phyloP scores from a whole-genome alignment of 208 protist species.

The Leishmania arabica region DNA sequence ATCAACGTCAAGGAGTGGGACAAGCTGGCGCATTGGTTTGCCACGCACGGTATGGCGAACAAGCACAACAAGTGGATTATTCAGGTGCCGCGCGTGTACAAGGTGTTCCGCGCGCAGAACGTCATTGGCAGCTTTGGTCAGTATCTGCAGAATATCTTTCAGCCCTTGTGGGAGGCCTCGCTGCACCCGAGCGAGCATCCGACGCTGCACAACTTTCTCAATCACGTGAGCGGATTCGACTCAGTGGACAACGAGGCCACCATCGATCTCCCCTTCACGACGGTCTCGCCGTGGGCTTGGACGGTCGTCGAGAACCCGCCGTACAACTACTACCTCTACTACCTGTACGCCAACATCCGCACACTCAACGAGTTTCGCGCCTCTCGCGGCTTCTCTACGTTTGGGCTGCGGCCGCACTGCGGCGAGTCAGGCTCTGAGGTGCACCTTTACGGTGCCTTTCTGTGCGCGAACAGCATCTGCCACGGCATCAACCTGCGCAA shows the following conservation, averaged over 20 bases:
- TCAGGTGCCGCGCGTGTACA: conserved; percentile 97
- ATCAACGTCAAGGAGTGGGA: conserved; percentile 96
- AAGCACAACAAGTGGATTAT: conserved; percentile 98
- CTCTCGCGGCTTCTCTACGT: conserved; percentile 93
- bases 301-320: conserved; percentile 96
- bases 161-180: conserved; percentile 98
- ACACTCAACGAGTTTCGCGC: conserved; percentile 97
- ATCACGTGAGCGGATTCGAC: conserved; percentile 98
- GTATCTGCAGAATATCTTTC: conserved; percentile 98
- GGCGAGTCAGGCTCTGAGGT: conserved; percentile 95
- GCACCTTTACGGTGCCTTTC: conserved; percentile 95
- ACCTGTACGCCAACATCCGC: conserved; percentile 98
- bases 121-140: conserved; percentile 95
- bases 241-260: conserved; percentile 99
- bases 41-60: conserved; percentile 94
- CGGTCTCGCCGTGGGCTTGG: conserved; percentile 94
- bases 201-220: conserved; percentile 96
- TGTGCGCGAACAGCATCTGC: conserved; percentile 96
- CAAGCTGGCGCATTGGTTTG: conserved; percentile 96
- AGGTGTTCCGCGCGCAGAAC: conserved; percentile 90
- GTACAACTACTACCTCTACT: conserved; percentile 99
- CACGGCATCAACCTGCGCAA: conserved; percentile 98
- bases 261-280: conserved; percentile 85
- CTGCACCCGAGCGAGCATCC: conserved; percentile 95
- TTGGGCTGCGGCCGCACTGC: conserved; percentile 98